Evolutionary conservation across 2,329 filamentous ascomycete genomes (phyloP).

Genomic region (Colletotrichum australisinense): DNA sequence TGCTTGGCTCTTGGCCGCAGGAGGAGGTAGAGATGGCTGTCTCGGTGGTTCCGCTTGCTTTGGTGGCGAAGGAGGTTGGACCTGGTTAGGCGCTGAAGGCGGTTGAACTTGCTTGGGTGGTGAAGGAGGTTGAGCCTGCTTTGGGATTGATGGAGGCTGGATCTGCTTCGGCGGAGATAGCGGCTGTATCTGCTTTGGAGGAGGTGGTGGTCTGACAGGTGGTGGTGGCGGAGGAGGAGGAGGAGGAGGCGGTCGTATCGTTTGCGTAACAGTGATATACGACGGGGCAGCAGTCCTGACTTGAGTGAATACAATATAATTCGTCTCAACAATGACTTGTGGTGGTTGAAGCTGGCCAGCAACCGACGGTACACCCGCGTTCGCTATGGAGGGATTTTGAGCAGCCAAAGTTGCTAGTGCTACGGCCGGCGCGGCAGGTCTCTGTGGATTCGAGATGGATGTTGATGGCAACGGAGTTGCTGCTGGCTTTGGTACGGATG

Average conservation of each 20-base stretch:
- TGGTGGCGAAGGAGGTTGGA: neutral
- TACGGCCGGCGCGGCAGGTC: neutral
- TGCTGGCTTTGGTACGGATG: neutral
- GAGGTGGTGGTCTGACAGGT: neutral
- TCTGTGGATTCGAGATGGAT: neutral
- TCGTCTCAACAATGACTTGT: constrained; percentile 22
- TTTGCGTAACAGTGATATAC: constrained; percentile 19
- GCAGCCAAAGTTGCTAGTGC: neutral
- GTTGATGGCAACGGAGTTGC: neutral
- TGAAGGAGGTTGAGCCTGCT: neutral
- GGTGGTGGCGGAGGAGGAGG: neutral
- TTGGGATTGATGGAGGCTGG: neutral
- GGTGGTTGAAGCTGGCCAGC: neutral
- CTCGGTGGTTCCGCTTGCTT: neutral
- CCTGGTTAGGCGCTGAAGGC: neutral
- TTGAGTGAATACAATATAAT: constrained; percentile 13
- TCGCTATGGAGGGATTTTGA: neutral
- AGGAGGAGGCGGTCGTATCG: neutral
- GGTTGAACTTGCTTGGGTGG: neutral
- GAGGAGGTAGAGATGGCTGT: neutral
- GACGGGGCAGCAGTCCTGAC: constrained; percentile 1
- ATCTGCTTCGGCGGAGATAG: neutral
- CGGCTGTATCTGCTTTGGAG: neutral
- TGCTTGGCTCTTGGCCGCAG: neutral
- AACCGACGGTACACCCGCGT: neutral